A percentile compares a stretch with the other conserved stretches of the same genome.
These are phyloP conservation scores for Akanthomyces muscarius DNA, from an alignment of 2,329 filamentous ascomycete species.

Conservation along the genomic window DNA sequence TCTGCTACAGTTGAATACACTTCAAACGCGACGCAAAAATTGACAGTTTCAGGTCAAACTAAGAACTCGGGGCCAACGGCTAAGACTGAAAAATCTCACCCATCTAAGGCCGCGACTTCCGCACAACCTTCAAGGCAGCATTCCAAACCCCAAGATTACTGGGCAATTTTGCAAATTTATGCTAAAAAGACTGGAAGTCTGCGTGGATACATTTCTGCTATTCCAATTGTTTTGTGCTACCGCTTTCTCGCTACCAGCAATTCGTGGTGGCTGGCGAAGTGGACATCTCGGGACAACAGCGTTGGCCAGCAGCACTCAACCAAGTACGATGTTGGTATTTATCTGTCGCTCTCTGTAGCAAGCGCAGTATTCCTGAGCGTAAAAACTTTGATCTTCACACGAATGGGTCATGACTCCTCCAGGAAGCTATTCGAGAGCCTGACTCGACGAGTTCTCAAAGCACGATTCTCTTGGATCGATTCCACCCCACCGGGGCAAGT, in stretches of 20 bases:
- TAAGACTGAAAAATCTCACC: neutral
- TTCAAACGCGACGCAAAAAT: neutral
- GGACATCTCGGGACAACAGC: slow-evolving; percentile 4
- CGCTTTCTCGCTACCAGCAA: slow-evolving; percentile 9
- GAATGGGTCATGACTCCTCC: slow-evolving; percentile 10
- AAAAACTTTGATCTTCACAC: slow-evolving; percentile 7
- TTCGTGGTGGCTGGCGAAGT: slow-evolving; percentile 17
- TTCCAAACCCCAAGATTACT: neutral
- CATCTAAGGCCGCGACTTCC: neutral
- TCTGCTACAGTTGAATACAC: neutral
- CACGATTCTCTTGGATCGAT: slow-evolving; percentile 14
- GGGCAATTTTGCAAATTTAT: neutral
- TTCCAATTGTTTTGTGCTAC: neutral
- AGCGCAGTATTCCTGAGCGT: neutral
- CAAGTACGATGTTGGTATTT: slow-evolving; percentile 2
- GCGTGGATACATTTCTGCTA: neutral
- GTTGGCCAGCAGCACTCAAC: neutral
- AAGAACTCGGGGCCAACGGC: neutral
- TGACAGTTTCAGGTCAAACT: neutral
- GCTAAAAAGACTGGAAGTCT: neutral
- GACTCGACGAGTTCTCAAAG: slow-evolving; percentile 2
- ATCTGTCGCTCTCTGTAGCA: slow-evolving; percentile 10
- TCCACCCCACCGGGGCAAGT: slow-evolving; percentile 12
- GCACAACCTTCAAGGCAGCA: neutral
- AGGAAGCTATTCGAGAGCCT: slow-evolving; percentile 11